Evolutionary conservation across 2,329 filamentous ascomycete genomes (phyloP).

Genomic region (Diaporthe eres): DNA sequence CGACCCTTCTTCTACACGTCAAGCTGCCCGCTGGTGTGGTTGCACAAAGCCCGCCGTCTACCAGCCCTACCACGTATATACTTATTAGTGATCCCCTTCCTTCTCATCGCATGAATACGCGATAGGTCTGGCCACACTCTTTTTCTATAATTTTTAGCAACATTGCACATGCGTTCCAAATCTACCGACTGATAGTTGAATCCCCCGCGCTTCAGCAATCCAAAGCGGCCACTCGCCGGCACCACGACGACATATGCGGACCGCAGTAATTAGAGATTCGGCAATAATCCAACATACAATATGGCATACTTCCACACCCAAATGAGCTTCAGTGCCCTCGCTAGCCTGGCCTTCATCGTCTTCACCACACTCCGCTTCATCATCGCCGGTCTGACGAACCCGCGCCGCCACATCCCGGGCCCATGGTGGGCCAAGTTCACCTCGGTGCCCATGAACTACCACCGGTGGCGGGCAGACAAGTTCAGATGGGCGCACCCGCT

Average conservation of each 20-base stretch:
- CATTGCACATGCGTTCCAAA: neutral
- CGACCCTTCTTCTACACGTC: neutral
- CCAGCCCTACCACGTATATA: neutral
- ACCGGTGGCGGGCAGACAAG: constrained; percentile 23
- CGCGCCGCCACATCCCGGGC: constrained; percentile 28
- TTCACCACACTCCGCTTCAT: constrained; percentile 1
- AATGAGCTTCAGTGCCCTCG: neutral
- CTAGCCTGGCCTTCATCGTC: neutral
- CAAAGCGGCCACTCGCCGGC: neutral
- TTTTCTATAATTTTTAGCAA: neutral
- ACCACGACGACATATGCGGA: neutral
- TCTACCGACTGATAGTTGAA: too few species aligned
- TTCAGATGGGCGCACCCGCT: constrained; percentile 29
- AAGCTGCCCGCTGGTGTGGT: neutral
- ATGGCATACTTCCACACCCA: neutral
- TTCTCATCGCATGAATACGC: neutral
- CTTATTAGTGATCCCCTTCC: neutral
- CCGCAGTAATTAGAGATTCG: neutral
- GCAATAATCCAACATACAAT: neutral
- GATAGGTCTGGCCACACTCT: too few species aligned
- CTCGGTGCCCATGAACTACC: constrained; percentile 34
- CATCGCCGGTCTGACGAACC: constrained; percentile 26
- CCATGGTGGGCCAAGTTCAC: constrained; percentile 33
- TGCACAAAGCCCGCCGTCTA: neutral
- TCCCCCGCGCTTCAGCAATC: neutral